phyloP scores from a whole-genome alignment of 1,284 basidiomycete species.

The Paramarasmius palmivorus region DNA sequence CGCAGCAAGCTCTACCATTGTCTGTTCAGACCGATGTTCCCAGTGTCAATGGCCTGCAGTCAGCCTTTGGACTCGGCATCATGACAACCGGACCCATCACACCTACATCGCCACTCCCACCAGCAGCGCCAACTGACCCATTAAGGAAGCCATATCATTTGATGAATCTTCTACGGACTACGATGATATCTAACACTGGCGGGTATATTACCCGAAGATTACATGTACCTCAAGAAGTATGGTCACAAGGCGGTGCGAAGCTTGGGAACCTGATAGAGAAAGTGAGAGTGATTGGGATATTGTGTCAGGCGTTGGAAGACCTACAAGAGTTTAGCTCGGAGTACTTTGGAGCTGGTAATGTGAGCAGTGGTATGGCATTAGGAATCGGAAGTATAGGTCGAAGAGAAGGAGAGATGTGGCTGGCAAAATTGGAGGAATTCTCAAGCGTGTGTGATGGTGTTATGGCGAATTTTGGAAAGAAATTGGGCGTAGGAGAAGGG shows the following conservation, averaged over 20 bases:
- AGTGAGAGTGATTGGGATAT: conserved; percentile 78
- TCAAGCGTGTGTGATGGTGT: conserved; percentile 82
- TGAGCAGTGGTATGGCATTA: conserved; percentile 69
- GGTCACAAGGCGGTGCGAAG: conserved; percentile 88
- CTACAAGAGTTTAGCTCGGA: conserved; percentile 67
- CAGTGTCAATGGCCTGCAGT: conserved; percentile 29
- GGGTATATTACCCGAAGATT: conserved; percentile 87
- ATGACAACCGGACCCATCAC: conserved; percentile 51
- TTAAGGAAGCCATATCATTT: conserved; percentile 88
- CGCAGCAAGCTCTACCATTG: conserved; percentile 38
- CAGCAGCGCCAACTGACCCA: conserved; percentile 68
- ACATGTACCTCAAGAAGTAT: conserved; percentile 88
- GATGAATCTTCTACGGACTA: conserved; percentile 77
- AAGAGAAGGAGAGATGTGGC: conserved; percentile 75
- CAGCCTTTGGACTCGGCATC: conserved; percentile 10
- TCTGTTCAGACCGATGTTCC: conserved; percentile 54
- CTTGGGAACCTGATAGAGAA: conserved; percentile 82
- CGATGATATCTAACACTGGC: conserved; percentile 82
- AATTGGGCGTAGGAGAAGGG: conserved; percentile 84
- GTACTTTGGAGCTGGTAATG: conserved; percentile 74
- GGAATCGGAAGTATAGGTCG: conserved; percentile 69
- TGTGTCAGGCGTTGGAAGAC: conserved; percentile 76
- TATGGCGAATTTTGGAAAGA: conserved; percentile 84
- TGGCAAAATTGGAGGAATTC: conserved; percentile 69
- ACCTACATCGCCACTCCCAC: conserved; percentile 74